Base-by-base conservation (phyloP, 331 rosid genomes). In the Pyracantha coccinea region DNA sequence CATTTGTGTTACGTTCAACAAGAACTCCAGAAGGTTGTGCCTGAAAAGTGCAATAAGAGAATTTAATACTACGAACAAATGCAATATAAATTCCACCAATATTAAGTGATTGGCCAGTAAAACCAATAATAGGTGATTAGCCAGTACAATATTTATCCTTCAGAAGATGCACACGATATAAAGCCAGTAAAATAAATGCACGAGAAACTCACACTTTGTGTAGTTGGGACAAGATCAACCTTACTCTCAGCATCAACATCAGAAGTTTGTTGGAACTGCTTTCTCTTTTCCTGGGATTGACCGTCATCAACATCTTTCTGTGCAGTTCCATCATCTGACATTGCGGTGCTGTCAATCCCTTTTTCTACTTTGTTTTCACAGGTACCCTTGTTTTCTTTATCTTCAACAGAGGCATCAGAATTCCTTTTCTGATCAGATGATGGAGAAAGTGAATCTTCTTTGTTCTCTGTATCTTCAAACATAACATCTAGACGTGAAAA, bases 401-500 rank as follows among this genome's bases (percentile, higher is more conserved):
- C 86, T 75, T 81, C 88, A 75, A 28, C 33, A 50, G 80, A 75
- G 38, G 72, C 62, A 77, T 71, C 71, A 23, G 81, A 73, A 59
- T 80, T 82, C 76, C n/a, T 31, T 44, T 77, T 85, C 38, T 47
- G 85, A 69, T 84, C 38, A 31, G 88, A 80, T 64, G 92, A 74
- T 61, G 87, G 73, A 77, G 89, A 78, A 63, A 66, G 63, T 60
- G 72, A 32, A 79, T 75, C 73, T 61, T 68, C 85, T 76, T 77
- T 81, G 71, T 57, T 77, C 76, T 65, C 91, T 72, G 61, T 83
- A 62, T 80, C 96, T 66, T 85, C 90, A 79, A 90, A 86, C 88
- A 89, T 80, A 57, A 87, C 92, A 70, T 92, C 96, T 80, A 92
- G 83, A 79, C 90, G 96, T 62, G 97, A 88, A 82, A 87, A 87